A percentile compares a stretch with the other conserved stretches of the same genome.
Conservation (phyloP, 2,329 filamentous ascomycete species). For the Stagonosporopsis vannaccii region DNA sequence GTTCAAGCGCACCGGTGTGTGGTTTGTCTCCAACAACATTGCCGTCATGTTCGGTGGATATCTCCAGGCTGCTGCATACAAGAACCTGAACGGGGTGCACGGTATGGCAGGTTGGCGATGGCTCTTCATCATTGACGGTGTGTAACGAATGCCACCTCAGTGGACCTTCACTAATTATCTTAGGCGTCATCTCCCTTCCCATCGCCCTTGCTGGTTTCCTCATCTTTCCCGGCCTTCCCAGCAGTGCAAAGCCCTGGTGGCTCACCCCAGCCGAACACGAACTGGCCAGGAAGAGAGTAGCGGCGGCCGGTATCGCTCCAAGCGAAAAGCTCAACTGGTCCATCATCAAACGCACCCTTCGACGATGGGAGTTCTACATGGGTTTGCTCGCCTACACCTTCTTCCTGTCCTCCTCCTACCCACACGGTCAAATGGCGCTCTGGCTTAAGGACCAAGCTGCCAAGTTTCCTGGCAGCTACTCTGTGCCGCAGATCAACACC, state of each 20-base stretch:
- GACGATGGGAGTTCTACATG: conserved; percentile 61
- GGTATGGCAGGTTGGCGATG: conserved; percentile 60
- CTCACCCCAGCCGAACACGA: conserved; percentile 49
- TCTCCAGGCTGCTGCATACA: conserved; percentile 62
- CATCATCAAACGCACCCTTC: conserved; percentile 56
- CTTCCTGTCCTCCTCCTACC: conserved; percentile 52
- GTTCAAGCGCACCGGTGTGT: conserved; percentile 64
- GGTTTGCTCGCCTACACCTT: conserved; percentile 58
- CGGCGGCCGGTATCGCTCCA: conserved; percentile 41
- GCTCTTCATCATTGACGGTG: conserved; percentile 62
- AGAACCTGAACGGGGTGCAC: conserved; percentile 56
- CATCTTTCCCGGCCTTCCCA: conserved; percentile 61
- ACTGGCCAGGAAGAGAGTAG: conserved; percentile 41
- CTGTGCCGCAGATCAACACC: conserved; percentile 58
- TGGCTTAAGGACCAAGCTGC: conserved; percentile 59
- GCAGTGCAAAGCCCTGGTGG: conserved; percentile 60
- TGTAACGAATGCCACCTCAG: neutral
- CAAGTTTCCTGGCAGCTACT: conserved; percentile 48
- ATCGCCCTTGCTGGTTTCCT: conserved; percentile 63
- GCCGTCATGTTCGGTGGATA: conserved; percentile 67
- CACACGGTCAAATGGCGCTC: conserved; percentile 59
- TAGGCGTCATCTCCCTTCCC: conserved; percentile 62
- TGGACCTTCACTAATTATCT: neutral
- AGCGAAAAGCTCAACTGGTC: conserved; percentile 53
- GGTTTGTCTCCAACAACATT: conserved; percentile 61